These are phyloP conservation scores for Dactylella cylindrospora DNA, from an alignment of 2,329 filamentous ascomycete species.

Conservation along the genomic window DNA sequence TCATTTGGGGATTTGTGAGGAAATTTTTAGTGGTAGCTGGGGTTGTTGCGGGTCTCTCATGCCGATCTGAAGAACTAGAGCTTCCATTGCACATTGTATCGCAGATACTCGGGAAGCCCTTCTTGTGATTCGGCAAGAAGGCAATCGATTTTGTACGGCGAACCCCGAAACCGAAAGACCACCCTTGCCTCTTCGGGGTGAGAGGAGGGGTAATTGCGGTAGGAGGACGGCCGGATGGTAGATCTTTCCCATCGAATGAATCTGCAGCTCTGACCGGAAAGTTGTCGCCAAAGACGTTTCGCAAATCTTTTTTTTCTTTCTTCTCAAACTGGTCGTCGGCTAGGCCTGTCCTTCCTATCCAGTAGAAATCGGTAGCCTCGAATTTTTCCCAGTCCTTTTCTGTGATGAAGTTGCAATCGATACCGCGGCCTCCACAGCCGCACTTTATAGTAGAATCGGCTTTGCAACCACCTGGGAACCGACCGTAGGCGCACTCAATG, in stretches of 20 bases:
- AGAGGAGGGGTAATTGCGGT: slow-evolving; percentile 7
- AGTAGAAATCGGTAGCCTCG: slow-evolving; percentile 37
- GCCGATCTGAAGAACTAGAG: slow-evolving; percentile 19
- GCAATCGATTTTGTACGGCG: slow-evolving; percentile 29
- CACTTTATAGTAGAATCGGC: slow-evolving; percentile 29
- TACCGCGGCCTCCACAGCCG: slow-evolving; percentile 35
- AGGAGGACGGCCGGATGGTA: slow-evolving; percentile 2
- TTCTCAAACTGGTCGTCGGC: slow-evolving; percentile 30
- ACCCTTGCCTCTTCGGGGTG: slow-evolving; percentile 23
- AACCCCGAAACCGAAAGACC: slow-evolving; percentile 18
- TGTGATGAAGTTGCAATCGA: slow-evolving; percentile 36
- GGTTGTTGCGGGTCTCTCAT: slow-evolving; percentile 10
- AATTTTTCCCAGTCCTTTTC: slow-evolving; percentile 40
- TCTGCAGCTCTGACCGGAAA: slow-evolving; percentile 31
- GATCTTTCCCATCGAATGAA: slow-evolving; percentile 21
- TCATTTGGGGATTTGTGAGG: slow-evolving; percentile 40
- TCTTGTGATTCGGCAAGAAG: slow-evolving; percentile 19
- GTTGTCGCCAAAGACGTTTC: slow-evolving; percentile 36
- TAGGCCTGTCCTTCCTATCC: slow-evolving; percentile 33
- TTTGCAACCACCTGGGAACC: slow-evolving; percentile 41
- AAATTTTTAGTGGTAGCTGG: slow-evolving; percentile 20
- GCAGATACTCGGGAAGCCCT: slow-evolving; percentile 17
- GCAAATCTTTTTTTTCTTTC: slow-evolving; percentile 42
- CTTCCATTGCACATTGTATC: slow-evolving; percentile 15
- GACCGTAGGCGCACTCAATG: slow-evolving; percentile 36